Base-by-base conservation (phyloP, 169 alveolate species). In the Theileria orientalis region DNA sequence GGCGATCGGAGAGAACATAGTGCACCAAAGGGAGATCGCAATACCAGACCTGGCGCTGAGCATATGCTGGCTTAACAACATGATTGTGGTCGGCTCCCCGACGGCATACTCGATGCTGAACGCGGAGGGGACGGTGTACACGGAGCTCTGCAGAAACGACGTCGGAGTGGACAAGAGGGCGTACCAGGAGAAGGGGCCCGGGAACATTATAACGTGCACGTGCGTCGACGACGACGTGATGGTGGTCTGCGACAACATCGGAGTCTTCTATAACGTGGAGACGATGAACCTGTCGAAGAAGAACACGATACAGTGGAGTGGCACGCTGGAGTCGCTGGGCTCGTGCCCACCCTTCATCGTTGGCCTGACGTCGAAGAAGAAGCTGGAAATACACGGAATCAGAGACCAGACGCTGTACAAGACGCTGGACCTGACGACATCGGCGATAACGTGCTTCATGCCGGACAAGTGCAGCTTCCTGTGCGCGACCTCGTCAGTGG, bases 221-320 rank as follows among this genome's bases (percentile, higher is more conserved):
- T 78, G 86, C 33, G 49, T 73, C 23, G 88, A 80, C 59, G 59
- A 67, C 14, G 88, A 80, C 27, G 59, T 80, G 9, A 80, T 80
- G 88, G 77, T 80, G 27, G 74, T 80, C 23, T 80, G 88, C 42
- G 76, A 80, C 27, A 74, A 80, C 71, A 80, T 80, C 40, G 88
- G 88, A 14, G 75, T 80, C 16, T 80, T 80, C 62, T 80, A 80
- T 46, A 80, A 73, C 71, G 49, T 64, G 16, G 78, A 80, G 44
- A 72, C 84, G 11, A 16, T 72, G 76, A 69, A 60, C 59, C 51
- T 80, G 32, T 80, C 88, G 49, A 29, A 63, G 66, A 80, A 72
- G 21, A 80, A 80, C 69, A 80, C 84, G 0, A 80, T 80, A 14
- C 83, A 61, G 40, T 80, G 88, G 88, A 47, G 77, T 27, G 69